Evolutionary conservation across 805 yeast species (phyloP).

Genomic region (Monosporozyma yasuniensis): DNA sequence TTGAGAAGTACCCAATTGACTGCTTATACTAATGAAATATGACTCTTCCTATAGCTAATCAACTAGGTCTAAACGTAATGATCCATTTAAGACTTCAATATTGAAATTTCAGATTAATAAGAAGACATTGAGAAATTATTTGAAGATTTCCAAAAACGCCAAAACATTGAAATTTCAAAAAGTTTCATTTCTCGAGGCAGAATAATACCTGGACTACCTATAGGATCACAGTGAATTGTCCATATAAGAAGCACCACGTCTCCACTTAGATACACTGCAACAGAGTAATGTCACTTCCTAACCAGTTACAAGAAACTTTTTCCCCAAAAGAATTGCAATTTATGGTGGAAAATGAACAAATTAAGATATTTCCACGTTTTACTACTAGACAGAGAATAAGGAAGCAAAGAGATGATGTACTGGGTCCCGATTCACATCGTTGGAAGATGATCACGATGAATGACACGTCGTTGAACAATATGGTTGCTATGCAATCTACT

Average conservation of each 20-base stretch:
- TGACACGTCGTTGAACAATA: conserved; percentile 21
- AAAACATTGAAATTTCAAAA: neutral
- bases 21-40: too few species aligned
- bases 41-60: neutral
- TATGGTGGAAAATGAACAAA: conserved; percentile 69
- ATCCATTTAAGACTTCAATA: neutral
- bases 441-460: conserved; percentile 34
- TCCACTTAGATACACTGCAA: neutral
- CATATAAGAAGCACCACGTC: neutral
- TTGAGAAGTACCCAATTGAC: too few species aligned
- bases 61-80: neutral
- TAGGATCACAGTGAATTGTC: neutral
- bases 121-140: neutral
- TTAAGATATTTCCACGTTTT: conserved; percentile 66
- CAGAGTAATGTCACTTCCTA: conserved; percentile 53
- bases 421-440: neutral
- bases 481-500: conserved; percentile 54
- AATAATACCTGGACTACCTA: neutral
- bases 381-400: conserved; percentile 23
- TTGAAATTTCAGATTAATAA: neutral
- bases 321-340: conserved; percentile 74
- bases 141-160: neutral
- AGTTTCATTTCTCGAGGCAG: neutral
- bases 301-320: conserved; percentile 43
- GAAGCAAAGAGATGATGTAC: conserved; percentile 3